phyloP scores from a whole-genome alignment of 345 rosid species.

The Corchorus olitorius region DNA sequence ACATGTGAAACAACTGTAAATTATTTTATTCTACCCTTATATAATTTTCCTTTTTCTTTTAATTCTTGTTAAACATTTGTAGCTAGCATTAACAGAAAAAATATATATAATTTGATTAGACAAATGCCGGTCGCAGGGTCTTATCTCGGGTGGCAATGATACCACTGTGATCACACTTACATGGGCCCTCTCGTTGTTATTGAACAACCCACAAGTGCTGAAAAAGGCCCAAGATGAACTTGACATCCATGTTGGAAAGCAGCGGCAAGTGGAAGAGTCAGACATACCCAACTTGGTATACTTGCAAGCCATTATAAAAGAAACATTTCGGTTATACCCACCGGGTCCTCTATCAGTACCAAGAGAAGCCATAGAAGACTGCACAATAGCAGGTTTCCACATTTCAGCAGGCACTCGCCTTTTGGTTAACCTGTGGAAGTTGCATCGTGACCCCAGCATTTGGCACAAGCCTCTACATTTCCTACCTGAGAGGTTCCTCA shows the following conservation, averaged over 20 bases:
- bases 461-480: constrained; percentile 47
- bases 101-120: background rate
- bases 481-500: constrained; percentile 52
- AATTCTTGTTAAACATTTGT: background rate
- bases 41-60: background rate
- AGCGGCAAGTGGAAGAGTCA: constrained; percentile 39
- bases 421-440: constrained; percentile 54
- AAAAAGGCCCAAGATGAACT: constrained; percentile 46
- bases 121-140: constrained; percentile 38
- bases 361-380: constrained; percentile 36
- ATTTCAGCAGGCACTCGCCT: constrained; percentile 48
- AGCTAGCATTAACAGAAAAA: background rate
- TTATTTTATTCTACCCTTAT: background rate
- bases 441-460: constrained; percentile 46
- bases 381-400: constrained; percentile 29
- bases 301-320: constrained; percentile 48
- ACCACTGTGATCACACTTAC: constrained; percentile 41
- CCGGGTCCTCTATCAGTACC: constrained; percentile 33
- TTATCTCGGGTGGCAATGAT: constrained; percentile 52
- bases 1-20: too few relatives aligned
- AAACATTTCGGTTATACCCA: constrained; percentile 45
- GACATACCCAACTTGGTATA: constrained; percentile 40
- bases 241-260: constrained; percentile 30
- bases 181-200: constrained; percentile 44
- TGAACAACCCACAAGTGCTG: constrained; percentile 36